phyloP scores from a whole-genome alignment of 2,329 filamentous ascomycete genomes.

The Paracorniculantispora psalliotae region DNA sequence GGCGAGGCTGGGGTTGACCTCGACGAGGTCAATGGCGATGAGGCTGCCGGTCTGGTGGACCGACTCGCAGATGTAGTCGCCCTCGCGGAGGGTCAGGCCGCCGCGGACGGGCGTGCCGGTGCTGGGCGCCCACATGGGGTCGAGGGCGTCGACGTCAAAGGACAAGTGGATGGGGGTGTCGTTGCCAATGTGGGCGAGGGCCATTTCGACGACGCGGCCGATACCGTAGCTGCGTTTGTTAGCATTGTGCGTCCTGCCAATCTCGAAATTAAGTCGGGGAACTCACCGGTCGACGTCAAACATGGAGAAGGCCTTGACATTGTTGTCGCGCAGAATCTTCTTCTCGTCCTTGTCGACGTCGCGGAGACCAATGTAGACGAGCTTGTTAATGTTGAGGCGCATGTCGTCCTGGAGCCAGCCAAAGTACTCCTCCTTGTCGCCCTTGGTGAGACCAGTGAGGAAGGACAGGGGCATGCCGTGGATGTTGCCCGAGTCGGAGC shows the following conservation, averaged over 20 bases:
- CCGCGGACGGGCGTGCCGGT: conserved; percentile 94
- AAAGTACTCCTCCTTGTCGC: conserved; percentile 74
- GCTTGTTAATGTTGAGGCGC: conserved; percentile 66
- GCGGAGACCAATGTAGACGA: conserved; percentile 93
- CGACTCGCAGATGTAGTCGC: conserved; percentile 91
- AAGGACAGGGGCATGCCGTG: conserved; percentile 98
- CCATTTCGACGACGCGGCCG: conserved; percentile 95
- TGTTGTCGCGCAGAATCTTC: conserved; percentile 79
- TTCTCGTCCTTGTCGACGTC: conserved; percentile 95
- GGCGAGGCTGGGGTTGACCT: conserved; percentile 72
- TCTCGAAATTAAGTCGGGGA: too few relatives aligned
- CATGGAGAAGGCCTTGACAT: conserved; percentile 97
- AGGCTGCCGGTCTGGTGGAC: conserved; percentile 76
- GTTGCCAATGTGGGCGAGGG: conserved; percentile 87
- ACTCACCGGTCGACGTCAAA: conserved; percentile 86
- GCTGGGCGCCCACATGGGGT: conserved; percentile 93
- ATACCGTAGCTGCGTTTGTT: conserved; percentile 67
- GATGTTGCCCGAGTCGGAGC: conserved; percentile 83
- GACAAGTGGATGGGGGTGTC: conserved; percentile 96
- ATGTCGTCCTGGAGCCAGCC: conserved; percentile 80
- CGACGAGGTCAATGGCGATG: conserved; percentile 75
- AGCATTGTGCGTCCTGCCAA: conserved; percentile 4
- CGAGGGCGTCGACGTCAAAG: conserved; percentile 94
- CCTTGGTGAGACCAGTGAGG: conserved; percentile 75
- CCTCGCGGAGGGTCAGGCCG: conserved; percentile 87